phyloP scores from a whole-genome alignment of 2,329 filamentous ascomycete species.

The Diaporthe caulivora region DNA sequence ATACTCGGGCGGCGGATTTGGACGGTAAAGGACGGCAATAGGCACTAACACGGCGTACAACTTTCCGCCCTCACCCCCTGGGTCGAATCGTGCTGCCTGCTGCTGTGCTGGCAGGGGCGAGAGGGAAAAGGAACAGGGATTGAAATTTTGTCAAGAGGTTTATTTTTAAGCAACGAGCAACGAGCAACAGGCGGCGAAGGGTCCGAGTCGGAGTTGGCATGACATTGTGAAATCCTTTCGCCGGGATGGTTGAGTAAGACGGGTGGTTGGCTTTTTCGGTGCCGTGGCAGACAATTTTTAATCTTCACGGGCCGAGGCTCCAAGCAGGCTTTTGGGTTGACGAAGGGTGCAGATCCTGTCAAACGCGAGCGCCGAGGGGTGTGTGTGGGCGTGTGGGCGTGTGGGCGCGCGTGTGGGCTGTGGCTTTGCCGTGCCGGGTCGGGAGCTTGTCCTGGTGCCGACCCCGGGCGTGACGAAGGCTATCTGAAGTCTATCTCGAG shows the following conservation, averaged over 20 bases:
- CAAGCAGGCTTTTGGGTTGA: neutral
- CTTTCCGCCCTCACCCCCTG: neutral
- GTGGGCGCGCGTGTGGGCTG: no score
- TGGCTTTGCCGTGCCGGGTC: neutral
- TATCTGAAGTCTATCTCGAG: slow-evolving; percentile 18
- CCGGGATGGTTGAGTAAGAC: slow-evolving; percentile 2
- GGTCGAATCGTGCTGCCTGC: neutral
- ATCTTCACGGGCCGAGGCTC: neutral
- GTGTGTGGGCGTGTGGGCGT: no score
- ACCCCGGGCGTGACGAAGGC: slow-evolving; percentile 4
- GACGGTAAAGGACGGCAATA: slow-evolving; percentile 15
- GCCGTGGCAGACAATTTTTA: slow-evolving; percentile 19
- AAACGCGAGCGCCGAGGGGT: slow-evolving; percentile 18
- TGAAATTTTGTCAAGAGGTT: neutral
- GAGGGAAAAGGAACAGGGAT: neutral
- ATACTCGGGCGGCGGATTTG: slow-evolving; percentile 3
- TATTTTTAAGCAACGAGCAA: neutral
- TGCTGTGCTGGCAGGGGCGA: neutral
- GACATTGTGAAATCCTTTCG: neutral
- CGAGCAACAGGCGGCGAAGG: neutral
- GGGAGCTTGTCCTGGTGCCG: slow-evolving; percentile 20
- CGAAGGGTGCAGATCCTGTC: slow-evolving; percentile 7
- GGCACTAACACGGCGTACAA: neutral
- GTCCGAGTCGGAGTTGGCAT: slow-evolving; percentile 16
- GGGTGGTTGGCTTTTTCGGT: neutral